Evolutionary conservation across 306 rosid species (phyloP).

Genomic region (Clitoria ternatea): DNA sequence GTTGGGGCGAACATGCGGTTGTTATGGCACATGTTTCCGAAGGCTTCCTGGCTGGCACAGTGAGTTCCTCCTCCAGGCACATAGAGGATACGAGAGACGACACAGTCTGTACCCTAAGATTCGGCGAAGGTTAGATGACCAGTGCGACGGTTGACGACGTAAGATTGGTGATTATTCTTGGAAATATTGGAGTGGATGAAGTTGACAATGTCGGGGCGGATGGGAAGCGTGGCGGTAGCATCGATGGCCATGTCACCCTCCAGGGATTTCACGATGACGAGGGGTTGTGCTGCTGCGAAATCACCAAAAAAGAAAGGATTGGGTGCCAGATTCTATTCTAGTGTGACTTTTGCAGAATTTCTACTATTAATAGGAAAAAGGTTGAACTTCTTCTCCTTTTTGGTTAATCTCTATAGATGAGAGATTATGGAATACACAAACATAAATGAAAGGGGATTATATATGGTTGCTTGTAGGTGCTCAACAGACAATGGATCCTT

Average conservation of each 20-base stretch:
- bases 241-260: constrained; percentile 83
- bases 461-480: no score
- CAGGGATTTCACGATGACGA: constrained; percentile 60
- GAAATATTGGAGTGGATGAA: constrained; percentile 69
- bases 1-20: constrained; percentile 94
- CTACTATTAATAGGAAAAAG: no score
- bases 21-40: constrained; percentile 93
- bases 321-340: no score
- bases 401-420: no score
- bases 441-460: no score
- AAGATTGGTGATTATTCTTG: constrained; percentile 68
- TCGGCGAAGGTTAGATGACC: constrained; percentile 90
- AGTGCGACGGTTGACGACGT: constrained; percentile 67
- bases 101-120: constrained; percentile 93
- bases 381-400: no score
- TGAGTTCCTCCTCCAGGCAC: constrained; percentile 92
- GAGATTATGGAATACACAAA: no score
- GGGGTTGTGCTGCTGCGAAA: constrained; percentile 79
- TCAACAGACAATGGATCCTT: no score
- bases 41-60: constrained; percentile 88
- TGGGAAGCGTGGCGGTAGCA: constrained; percentile 29
- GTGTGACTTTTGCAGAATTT: no score
- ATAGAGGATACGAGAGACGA: constrained; percentile 87
- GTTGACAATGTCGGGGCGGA: constrained; percentile 74
- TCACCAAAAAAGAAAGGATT: no score